Percentiles rank a stretch among this genome's conserved stretches.
These are phyloP conservation scores for Tulasnella sp. DNA, from an alignment of 768 basidiomycete species.

Conservation along the genomic window DNA sequence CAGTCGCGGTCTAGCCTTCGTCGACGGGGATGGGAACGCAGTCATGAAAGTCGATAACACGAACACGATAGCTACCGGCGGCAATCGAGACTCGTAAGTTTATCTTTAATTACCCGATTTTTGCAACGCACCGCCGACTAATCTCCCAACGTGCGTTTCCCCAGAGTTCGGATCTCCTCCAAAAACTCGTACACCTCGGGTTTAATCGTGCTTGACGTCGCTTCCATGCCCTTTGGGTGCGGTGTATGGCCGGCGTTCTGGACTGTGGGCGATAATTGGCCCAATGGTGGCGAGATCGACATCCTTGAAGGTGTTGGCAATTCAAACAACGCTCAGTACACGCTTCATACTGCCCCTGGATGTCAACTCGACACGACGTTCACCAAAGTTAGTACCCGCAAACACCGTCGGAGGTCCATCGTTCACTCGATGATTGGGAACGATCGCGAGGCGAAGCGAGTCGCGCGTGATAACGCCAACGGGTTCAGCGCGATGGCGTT, in stretches of 20 bases:
- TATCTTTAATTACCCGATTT: constrained; percentile 5
- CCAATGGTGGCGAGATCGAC: constrained; percentile 36
- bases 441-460: not conserved
- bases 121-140: not conserved
- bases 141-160: not conserved
- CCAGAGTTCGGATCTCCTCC: constrained; percentile 59
- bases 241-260: constrained; percentile 33
- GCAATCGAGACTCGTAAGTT: constrained; percentile 47
- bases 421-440: not conserved
- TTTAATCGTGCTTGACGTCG: constrained; percentile 67
- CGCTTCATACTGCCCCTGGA: constrained; percentile 36
- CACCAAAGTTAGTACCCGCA: not conserved
- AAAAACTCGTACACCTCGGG: constrained; percentile 57
- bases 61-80: constrained; percentile 41
- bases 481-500: constrained; percentile 20
- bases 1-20: constrained; percentile 49
- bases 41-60: constrained; percentile 57
- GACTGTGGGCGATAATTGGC: constrained; percentile 43
- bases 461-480: not conserved
- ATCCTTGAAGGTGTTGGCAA: constrained; percentile 25
- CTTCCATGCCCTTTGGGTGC: constrained; percentile 63
- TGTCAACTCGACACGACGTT: constrained; percentile 33
- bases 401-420: constrained; percentile 3
- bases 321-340: constrained; percentile 37
- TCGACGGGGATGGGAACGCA: constrained; percentile 49